Evolutionary conservation across 2,329 filamentous ascomycete species (phyloP), one percentile per base, ranked within the genome.

Genomic region (Dendryphion nanum): DNA sequence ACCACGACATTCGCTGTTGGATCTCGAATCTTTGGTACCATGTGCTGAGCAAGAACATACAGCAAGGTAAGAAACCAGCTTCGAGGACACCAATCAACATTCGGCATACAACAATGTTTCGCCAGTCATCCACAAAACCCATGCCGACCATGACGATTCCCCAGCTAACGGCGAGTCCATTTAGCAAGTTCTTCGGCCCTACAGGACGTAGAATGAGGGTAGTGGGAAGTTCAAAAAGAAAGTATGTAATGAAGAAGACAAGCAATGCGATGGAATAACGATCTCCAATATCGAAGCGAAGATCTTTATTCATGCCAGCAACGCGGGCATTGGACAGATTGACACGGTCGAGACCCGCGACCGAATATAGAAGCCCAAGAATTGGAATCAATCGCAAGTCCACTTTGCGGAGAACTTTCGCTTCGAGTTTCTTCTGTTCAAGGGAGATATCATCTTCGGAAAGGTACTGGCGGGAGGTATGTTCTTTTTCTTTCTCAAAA

Each of bases 181-280:
- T 42, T 6, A 58, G 40, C 5, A 50, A 36, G n/a, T 45, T 40
- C 21, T 37, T 42, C 6, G 48, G 40, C 2, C 47, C 48, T 23
- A 55, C 31, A 3, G 63, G 66, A 16, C 66, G 63, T 13, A 77
- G 61, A 6, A 75, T 52, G 31, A 77, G 65, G 49, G 74, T 77
- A 41, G 67, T 71, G 0, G 74, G 74, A 3, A 76, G 63, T 48
- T 77, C 73, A 43, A 72, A 75, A 7, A 76, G 42, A 17, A 78
- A 67, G 48, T 78, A 75, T 13, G 66, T 68, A 31, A 76, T 61
- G 51, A 76, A 76, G 62, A 77, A 79, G 8, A 78, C 69, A 5
- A 75, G 66, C 6, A 78, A 48, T 1, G 68, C 59, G 42, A 72
- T 66, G 2, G 67, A 70, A 47, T 77, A 78, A 37, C 75, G 57